phyloP scores from a whole-genome alignment of 2,329 filamentous ascomycete genomes.

The Ophiocordyceps camponoti-saundersi region DNA sequence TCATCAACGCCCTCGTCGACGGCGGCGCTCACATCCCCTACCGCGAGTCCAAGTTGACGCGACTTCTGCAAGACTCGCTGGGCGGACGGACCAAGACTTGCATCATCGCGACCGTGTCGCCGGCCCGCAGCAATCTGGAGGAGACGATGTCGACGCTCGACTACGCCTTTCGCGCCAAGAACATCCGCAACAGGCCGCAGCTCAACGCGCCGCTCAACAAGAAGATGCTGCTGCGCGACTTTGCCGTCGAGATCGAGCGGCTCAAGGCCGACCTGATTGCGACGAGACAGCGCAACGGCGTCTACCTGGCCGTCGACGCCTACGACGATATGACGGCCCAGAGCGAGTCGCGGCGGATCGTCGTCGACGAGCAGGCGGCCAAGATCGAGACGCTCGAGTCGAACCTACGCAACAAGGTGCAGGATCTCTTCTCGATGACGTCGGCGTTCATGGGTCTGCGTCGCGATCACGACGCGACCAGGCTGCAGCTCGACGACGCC shows the following conservation, averaged over 20 bases:
- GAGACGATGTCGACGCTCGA: slow-evolving; percentile 97
- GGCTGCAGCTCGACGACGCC: slow-evolving; percentile 56
- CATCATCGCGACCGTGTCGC: slow-evolving; percentile 93
- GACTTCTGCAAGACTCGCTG: slow-evolving; percentile 87
- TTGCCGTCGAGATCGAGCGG: slow-evolving; percentile 83
- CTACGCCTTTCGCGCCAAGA: slow-evolving; percentile 95
- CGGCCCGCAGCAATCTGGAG: slow-evolving; percentile 86
- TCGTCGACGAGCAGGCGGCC: slow-evolving; percentile 81
- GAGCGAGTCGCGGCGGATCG: slow-evolving; percentile 79
- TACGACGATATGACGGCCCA: slow-evolving; percentile 86
- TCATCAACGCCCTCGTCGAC: slow-evolving; percentile 95
- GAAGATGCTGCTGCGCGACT: slow-evolving; percentile 79
- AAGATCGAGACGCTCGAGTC: slow-evolving; percentile 85
- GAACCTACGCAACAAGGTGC: slow-evolving; percentile 82
- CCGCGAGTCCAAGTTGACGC: slow-evolving; percentile 89
- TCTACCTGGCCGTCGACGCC: slow-evolving; percentile 76
- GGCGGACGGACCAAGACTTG: slow-evolving; percentile 94
- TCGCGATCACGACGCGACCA: slow-evolving; percentile 73
- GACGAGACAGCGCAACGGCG: slow-evolving; percentile 82
- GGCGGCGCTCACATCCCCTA: slow-evolving; percentile 75
- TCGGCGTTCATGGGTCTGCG: slow-evolving; percentile 78
- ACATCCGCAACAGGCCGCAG: slow-evolving; percentile 95
- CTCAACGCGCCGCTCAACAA: slow-evolving; percentile 86
- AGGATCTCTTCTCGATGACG: slow-evolving; percentile 76
- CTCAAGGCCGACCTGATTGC: slow-evolving; percentile 87